Evolutionary conservation across 495 filamentous ascomycete species (phyloP).

Genomic region (Bacidia gigantensis): DNA sequence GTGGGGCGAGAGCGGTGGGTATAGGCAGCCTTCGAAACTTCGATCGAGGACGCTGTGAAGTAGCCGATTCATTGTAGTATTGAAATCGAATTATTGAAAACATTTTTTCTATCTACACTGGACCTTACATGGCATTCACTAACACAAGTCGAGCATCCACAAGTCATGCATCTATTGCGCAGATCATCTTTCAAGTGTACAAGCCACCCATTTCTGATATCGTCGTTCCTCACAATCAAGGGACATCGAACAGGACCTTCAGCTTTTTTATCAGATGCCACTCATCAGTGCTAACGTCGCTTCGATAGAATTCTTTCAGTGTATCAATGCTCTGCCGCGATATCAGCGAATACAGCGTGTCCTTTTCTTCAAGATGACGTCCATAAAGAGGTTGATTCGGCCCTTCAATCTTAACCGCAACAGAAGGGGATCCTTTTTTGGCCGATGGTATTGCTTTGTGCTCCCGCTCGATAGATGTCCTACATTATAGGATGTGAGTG

Average conservation of each 20-base stretch:
- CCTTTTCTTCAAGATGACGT: conserved; percentile 87
- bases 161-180: no score
- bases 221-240: conserved; percentile 10
- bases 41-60: no score
- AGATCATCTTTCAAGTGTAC: no score
- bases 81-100: no score
- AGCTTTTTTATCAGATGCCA: conserved; percentile 86
- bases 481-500: conserved; percentile 23
- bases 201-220: no score
- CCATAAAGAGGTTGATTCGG: conserved; percentile 91
- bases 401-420: conserved; percentile 96
- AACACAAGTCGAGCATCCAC: no score
- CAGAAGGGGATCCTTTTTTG: conserved; percentile 92
- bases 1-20: no score
- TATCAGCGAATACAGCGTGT: conserved; percentile 75
- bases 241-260: conserved; percentile 88
- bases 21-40: no score
- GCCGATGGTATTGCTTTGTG: conserved; percentile 85
- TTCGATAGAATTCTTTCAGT: conserved; percentile 88
- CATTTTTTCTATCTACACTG: no score
- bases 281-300: conserved; percentile 85
- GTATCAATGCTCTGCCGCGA: conserved; percentile 80
- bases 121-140: no score
- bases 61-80: no score
- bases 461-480: conserved; percentile 87